Base-by-base conservation (phyloP, 192 early-diverging fungal species). In the Backusella tarrabulga region DNA sequence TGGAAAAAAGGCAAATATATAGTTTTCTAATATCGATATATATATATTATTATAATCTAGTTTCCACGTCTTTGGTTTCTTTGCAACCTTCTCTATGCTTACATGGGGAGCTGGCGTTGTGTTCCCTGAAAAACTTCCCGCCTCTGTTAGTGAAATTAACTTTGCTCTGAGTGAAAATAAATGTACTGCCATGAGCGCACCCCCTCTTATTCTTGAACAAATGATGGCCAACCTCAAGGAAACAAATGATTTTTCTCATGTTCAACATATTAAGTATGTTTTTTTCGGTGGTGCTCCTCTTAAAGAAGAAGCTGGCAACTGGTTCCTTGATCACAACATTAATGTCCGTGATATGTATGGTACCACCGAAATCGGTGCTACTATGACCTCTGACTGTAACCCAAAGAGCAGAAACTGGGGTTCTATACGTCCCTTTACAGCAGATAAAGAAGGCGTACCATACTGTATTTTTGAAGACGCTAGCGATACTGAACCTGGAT, bases 241-340 rank as follows among this genome's bases (percentile, higher is more conserved):
- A 8, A 56, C 14, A 2, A 23, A 74, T 34, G 74, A 34, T 34
- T 75, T 66, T 40, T 70, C 68, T 6, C 35, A 36, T 11, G 21
- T 70, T 23, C 17, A 70, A 26, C 38, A 42, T 6, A 1, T 38
- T 4, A 70, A 70, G 34, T 40, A 40, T 40, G 23, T 2, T 19
- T 12, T 70, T n/a, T 38, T 54, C 23, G 75, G 75, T 12, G 75
- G 75, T 14, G 75, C 75, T 35, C 41, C 75, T 76, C 34, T 76
- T 23, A 67, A 76, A 4, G 29, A 23, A 69, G 34, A 69, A 70
- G 7, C 36, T 17, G 75, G 44, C 21, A 21, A 70, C 6, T 69
- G 42, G n/a, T 44, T 68, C 8, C 26, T 70, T 6, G 75, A 68
- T 2, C 40, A 70, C 15, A 34, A 68, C 19, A 26, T 76, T 26